Percentiles rank a stretch among this genome's conserved stretches.
These are phyloP conservation scores for Aphanomyces invadans DNA, from an alignment of 352 stramenopile genomes.

Conservation along the genomic window DNA sequence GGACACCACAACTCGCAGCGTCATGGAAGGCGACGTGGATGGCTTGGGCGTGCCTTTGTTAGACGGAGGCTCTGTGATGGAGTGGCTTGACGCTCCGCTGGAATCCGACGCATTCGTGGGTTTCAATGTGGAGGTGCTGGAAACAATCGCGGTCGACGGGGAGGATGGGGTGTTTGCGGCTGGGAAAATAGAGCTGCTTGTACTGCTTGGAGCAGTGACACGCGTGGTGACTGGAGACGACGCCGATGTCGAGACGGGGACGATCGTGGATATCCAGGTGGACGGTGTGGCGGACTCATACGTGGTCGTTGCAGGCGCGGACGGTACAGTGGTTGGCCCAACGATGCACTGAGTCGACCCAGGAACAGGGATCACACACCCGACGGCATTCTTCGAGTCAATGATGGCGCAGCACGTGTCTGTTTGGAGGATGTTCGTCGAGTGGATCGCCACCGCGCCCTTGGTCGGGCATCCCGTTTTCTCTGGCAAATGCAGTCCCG, in stretches of 20 bases:
- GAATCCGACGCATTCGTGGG: neutral
- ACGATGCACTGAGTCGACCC: constrained; percentile 2
- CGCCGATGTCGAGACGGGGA: too few species aligned
- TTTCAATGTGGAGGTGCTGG: neutral
- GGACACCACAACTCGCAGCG: neutral
- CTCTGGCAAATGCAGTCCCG: neutral
- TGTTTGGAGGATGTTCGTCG: neutral
- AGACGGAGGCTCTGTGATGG: neutral
- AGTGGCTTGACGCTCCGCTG: neutral
- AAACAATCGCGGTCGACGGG: neutral
- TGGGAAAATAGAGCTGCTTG: neutral
- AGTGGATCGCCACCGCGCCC: neutral
- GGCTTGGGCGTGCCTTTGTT: neutral
- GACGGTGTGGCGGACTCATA: neutral
- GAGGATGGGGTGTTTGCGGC: neutral
- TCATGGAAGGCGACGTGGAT: neutral
- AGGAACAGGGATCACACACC: neutral
- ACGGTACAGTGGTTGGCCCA: neutral
- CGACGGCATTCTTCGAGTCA: neutral
- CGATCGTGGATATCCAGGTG: too few species aligned
- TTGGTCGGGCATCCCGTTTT: constrained; percentile 1
- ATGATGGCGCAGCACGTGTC: constrained; percentile 7
- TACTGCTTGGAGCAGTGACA: neutral
- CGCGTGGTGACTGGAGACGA: neutral
- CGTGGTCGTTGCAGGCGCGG: neutral